Evolutionary conservation across 768 basidiomycete species (phyloP), one percentile per base, ranked within the genome.

Genomic region (Crepidotus variabilis): DNA sequence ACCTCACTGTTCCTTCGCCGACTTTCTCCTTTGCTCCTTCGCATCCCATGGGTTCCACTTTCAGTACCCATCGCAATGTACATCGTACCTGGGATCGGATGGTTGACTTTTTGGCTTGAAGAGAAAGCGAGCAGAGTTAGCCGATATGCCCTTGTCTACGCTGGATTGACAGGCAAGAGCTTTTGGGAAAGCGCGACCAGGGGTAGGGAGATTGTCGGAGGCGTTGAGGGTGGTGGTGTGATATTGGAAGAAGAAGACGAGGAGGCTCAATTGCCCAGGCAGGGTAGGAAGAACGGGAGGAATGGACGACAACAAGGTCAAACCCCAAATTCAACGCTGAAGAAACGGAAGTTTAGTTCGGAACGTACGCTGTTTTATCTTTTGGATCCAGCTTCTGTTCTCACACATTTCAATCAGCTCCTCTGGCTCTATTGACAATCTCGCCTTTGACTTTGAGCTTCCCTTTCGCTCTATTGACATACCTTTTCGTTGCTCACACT

Each of bases 401-500:
- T 49, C 32, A 35, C 46, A 51, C 2, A 14, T 22, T 14, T 52
- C 51, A 50, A 58, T 33, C 28, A 87, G 81, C 82, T 22, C 80
- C 84, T 66, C 78, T 93, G 61, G 82, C 88, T 0, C 72, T 94
- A 60, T 78, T 95, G 60, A 89, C 86, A 14, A 80, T 89, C 24
- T 82, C 90, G 11, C 88, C 93, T 16, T 74, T 92, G 50, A 89
- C 87, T 0, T 74, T 94, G 57, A 90, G 90, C 0, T 80, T 94
- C 60, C 89, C 92, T 5, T 90, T 92, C 60, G 86, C 92, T 13
- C 74, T 95, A 24, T 72, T 82, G 35, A 90, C 92, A 4, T 97
- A 96, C 69, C 71, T 98, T 18, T 91, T 95, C 61, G 90, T 93
- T n/a, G 88, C 92, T 1, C 90, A 92, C 70, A 87, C 88, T 0